A percentile compares a stretch with the other conserved stretches of the same genome.
Conservation (phyloP, 352 stramenopile species). For the Pythium monospermum region DNA sequence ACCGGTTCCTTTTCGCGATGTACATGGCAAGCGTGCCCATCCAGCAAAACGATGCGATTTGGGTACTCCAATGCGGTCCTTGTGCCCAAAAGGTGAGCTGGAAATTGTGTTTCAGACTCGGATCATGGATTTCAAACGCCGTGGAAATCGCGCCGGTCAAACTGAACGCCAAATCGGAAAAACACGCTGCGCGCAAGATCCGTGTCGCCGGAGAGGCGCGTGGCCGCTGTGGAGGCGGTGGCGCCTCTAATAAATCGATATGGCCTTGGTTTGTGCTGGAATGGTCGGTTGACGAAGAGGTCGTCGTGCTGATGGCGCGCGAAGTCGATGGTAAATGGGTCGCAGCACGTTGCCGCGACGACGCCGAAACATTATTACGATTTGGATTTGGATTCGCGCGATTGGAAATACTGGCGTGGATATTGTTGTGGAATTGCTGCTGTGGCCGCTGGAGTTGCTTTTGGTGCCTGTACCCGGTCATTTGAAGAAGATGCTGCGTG, state of each 20-base stretch:
- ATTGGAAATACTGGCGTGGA: neutral
- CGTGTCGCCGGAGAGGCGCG: constrained; percentile 46
- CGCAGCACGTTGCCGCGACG: neutral
- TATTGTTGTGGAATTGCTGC: neutral
- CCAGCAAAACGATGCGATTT: constrained; percentile 80
- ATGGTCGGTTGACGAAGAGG: neutral
- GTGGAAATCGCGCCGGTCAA: constrained; percentile 55
- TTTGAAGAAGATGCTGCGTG: constrained; percentile 53
- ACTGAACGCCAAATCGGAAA: constrained; percentile 70
- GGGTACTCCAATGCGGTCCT: constrained; percentile 67
- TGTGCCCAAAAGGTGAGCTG: constrained; percentile 68
- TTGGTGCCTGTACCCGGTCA: constrained; percentile 17
- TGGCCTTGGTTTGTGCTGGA: constrained; percentile 15
- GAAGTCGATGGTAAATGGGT: constrained; percentile 7
- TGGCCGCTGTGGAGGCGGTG: neutral
- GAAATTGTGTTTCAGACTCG: constrained; percentile 26
- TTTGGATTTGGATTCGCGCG: too few relatives aligned
- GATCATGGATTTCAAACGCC: constrained; percentile 41
- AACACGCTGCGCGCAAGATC: constrained; percentile 63
- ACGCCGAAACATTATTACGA: too few relatives aligned
- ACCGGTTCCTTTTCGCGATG: constrained; percentile 49
- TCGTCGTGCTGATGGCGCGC: constrained; percentile 10
- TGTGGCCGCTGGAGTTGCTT: constrained; percentile 11
- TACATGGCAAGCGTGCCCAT: constrained; percentile 69
- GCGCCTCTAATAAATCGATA: constrained; percentile 18